phyloP scores from a whole-genome alignment of 1,284 basidiomycete species.

The Pyrrhoderma noxium region DNA sequence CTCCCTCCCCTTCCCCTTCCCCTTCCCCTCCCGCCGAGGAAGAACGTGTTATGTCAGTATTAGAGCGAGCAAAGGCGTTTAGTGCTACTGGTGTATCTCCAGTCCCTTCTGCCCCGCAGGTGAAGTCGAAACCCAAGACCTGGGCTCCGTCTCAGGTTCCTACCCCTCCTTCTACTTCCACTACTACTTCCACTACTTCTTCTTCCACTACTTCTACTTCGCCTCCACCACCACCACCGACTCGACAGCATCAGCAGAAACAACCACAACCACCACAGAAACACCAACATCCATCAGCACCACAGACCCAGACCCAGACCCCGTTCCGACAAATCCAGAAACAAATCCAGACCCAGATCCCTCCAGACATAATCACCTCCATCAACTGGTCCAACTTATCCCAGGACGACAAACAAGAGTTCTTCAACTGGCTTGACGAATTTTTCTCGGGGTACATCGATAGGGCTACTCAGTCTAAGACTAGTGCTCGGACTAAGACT shows the following conservation, averaged over 20 bases:
- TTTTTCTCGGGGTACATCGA: constrained; percentile 49
- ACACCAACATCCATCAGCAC: too few species aligned
- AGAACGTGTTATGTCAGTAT: background rate
- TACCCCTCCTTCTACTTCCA: background rate
- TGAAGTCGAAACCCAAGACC: background rate
- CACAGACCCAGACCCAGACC: too few species aligned
- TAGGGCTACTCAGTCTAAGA: too few species aligned
- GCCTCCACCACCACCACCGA: background rate
- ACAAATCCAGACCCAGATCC: too few species aligned
- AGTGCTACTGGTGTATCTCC: background rate
- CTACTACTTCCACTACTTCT: too few species aligned
- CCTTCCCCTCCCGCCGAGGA: too few species aligned
- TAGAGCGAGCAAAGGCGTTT: constrained; percentile 5
- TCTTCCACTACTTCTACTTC: too few species aligned
- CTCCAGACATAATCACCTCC: too few species aligned
- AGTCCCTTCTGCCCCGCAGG: background rate
- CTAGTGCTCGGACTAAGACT: background rate
- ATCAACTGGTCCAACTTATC: constrained; percentile 58
- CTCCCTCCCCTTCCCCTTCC: background rate
- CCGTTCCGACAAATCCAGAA: too few species aligned
- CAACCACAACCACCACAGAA: background rate
- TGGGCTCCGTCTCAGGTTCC: background rate
- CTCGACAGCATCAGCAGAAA: too few species aligned
- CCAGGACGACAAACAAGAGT: constrained; percentile 55
- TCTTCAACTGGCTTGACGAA: constrained; percentile 74